Evolutionary conservation across 495 filamentous ascomycete genomes (phyloP).

Genomic region (Neurospora sp.): DNA sequence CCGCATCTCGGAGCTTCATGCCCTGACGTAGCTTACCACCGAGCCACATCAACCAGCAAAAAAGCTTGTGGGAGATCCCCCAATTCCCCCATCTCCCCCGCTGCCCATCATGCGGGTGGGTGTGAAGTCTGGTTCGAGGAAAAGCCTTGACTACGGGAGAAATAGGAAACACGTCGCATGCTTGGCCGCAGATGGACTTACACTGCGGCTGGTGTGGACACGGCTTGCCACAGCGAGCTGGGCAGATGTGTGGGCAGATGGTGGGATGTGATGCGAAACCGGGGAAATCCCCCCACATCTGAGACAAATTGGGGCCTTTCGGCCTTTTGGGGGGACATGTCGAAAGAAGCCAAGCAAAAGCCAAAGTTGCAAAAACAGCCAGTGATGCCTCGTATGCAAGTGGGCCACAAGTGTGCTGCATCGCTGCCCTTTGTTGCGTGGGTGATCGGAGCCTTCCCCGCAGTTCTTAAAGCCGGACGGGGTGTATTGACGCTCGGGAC

Average conservation of each 20-base stretch:
- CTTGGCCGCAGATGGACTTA: neutral
- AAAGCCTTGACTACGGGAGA: neutral
- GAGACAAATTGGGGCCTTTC: neutral
- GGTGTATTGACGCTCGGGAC: constrained; percentile 3
- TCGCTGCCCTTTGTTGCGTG: constrained; percentile 15
- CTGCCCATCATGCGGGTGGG: neutral
- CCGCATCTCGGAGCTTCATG: neutral
- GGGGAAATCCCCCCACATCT: neutral
- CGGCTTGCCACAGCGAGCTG: neutral
- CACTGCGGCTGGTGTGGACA: neutral
- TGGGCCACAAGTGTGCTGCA: constrained; percentile 3
- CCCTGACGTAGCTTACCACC: neutral
- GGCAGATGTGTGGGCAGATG: neutral
- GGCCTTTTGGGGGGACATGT: neutral
- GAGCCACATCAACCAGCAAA: neutral
- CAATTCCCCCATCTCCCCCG: neutral
- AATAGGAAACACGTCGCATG: neutral
- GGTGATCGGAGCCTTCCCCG: constrained; percentile 16
- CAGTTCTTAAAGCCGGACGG: constrained; percentile 6
- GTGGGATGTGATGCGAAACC: neutral
- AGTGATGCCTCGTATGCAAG: neutral
- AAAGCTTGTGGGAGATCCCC: neutral
- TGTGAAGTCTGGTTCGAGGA: neutral
- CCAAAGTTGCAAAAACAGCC: neutral
- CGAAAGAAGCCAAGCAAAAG: neutral